Percentiles rank a stretch among this genome's conserved stretches.
Evolutionary conservation across 768 basidiomycete genomes (phyloP).

Genomic region (Tephrocybe sp.): DNA sequence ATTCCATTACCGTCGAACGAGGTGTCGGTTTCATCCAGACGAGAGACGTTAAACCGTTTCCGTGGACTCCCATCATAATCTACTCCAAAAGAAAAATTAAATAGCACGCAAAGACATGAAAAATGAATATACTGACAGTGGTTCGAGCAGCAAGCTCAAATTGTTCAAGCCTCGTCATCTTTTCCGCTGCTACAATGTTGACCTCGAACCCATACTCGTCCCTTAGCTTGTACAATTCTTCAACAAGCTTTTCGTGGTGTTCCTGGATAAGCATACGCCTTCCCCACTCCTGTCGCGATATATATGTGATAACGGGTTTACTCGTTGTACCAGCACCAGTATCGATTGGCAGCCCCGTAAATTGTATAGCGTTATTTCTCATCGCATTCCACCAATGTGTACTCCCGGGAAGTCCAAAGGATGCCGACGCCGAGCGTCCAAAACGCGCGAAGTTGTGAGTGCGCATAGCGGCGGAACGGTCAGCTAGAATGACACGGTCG

Average conservation of each 20-base stretch:
- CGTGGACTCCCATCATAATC: slow-evolving; percentile 96
- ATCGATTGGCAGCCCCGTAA: slow-evolving; percentile 54
- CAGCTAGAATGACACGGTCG: slow-evolving; percentile 85
- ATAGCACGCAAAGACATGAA: neutral
- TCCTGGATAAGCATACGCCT: slow-evolving; percentile 74
- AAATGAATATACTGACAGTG: slow-evolving; percentile 48
- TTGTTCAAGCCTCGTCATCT: slow-evolving; percentile 77
- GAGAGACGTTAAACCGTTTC: slow-evolving; percentile 85
- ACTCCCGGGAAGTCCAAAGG: slow-evolving; percentile 74
- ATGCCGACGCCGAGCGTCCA: slow-evolving; percentile 71
- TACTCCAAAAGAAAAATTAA: slow-evolving; percentile 26
- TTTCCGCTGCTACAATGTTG: slow-evolving; percentile 83
- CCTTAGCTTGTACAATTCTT: slow-evolving; percentile 65
- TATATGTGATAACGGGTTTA: slow-evolving; percentile 86
- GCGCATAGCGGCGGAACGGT: slow-evolving; percentile 82
- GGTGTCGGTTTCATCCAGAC: slow-evolving; percentile 91
- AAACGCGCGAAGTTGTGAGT: slow-evolving; percentile 64
- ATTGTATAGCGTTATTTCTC: slow-evolving; percentile 68
- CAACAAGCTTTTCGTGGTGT: slow-evolving; percentile 78
- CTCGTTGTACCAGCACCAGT: slow-evolving; percentile 43
- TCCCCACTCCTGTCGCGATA: slow-evolving; percentile 87
- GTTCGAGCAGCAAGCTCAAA: slow-evolving; percentile 78
- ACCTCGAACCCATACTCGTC: slow-evolving; percentile 81
- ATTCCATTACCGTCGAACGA: slow-evolving; percentile 86
- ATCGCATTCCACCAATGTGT: slow-evolving; percentile 84